Percentiles rank a stretch among this genome's conserved stretches.
phyloP scores from a whole-genome alignment of 1,284 basidiomycete species.

The Malassezia brasiliensis region DNA sequence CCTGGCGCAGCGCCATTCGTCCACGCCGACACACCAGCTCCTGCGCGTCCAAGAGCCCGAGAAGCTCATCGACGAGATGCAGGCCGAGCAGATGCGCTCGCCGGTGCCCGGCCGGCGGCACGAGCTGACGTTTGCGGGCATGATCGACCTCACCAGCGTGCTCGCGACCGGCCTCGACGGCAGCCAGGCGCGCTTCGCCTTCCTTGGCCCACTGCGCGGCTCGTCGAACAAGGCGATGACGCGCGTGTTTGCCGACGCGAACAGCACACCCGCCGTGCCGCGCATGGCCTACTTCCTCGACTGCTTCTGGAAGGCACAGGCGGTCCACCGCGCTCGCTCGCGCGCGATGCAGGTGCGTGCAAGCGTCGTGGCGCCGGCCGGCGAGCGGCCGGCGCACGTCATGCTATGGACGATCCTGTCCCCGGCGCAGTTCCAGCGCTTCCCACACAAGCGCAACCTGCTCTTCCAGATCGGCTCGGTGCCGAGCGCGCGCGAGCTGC shows the following conservation, averaged over 20 bases:
- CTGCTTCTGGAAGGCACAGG: slow-evolving; percentile 42
- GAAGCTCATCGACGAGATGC: slow-evolving; percentile 54
- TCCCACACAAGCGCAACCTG: not conserved
- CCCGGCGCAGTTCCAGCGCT: slow-evolving; percentile 12
- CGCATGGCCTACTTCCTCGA: slow-evolving; percentile 37
- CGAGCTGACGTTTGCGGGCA: slow-evolving; percentile 8
- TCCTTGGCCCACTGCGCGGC: slow-evolving; percentile 9
- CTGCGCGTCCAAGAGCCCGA: slow-evolving; percentile 78
- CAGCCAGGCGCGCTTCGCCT: not conserved
- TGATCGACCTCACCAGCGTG: slow-evolving; percentile 2
- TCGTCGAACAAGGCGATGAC: slow-evolving; percentile 67
- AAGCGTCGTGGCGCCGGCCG: slow-evolving; percentile 18
- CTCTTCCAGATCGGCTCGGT: not conserved
- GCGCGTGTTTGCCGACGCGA: slow-evolving; percentile 64
- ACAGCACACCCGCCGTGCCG: slow-evolving; percentile 8
- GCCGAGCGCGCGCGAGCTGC: not conserved
- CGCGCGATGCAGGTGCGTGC: slow-evolving; percentile 28
- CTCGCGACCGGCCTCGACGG: not conserved
- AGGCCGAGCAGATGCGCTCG: slow-evolving; percentile 8
- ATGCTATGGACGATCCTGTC: slow-evolving; percentile 13
- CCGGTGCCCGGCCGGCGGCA: not conserved
- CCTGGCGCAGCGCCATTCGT: slow-evolving; percentile 73
- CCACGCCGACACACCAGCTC: slow-evolving; percentile 61
- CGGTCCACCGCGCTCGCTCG: slow-evolving; percentile 30
- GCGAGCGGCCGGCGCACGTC: not conserved